Evolutionary conservation across 306 rosid genomes (phyloP).

Genomic region (Citrullus mucosospermus): DNA sequence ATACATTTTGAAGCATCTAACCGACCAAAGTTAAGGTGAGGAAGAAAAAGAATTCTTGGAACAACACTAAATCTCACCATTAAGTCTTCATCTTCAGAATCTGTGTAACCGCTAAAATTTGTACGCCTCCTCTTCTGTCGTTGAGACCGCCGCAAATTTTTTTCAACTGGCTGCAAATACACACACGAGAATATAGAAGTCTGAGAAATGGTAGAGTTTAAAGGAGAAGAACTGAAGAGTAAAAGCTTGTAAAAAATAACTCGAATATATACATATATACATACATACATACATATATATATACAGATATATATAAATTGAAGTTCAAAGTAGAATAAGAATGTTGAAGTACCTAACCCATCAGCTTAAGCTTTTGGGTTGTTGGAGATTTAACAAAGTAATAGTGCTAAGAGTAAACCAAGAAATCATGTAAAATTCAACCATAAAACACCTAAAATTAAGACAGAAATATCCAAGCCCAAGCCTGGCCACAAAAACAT

Average conservation of each 20-base stretch:
- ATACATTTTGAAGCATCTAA: not conserved
- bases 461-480: not conserved
- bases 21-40: not conserved
- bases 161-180: not conserved
- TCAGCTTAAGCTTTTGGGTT: too few relatives aligned
- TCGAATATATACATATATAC: too few relatives aligned
- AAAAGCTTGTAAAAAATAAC: too few relatives aligned
- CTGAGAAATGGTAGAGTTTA: not conserved
- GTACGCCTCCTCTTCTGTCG: not conserved
- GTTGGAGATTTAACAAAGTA: not conserved
- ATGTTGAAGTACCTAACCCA: too few relatives aligned
- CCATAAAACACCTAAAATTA: not conserved
- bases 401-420: not conserved
- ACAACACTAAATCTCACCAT: not conserved
- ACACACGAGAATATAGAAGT: not conserved
- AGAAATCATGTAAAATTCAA: not conserved
- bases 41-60: not conserved
- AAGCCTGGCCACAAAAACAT: not conserved
- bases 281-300: too few relatives aligned
- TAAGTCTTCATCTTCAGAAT: conserved; percentile 10
- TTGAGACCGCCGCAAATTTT: conserved; percentile 1
- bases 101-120: not conserved
- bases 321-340: not conserved
- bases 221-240: not conserved
- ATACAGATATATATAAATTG: not conserved